These are phyloP conservation scores for Ascodesmis nigricans DNA, from an alignment of 495 filamentous ascomycete genomes.

Conservation along the genomic window DNA sequence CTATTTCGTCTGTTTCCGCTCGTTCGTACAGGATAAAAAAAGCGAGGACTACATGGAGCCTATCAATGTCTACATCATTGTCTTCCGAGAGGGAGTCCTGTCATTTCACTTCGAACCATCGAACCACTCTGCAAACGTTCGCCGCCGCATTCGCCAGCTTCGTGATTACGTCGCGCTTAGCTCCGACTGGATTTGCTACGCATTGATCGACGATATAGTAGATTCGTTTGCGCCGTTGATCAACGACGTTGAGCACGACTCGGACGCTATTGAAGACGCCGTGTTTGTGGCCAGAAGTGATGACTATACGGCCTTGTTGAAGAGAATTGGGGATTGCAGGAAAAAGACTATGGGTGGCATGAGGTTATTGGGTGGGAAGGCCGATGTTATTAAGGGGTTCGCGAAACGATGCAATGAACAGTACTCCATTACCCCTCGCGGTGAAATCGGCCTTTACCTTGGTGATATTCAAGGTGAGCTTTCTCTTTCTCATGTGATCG, in stretches of 20 bases:
- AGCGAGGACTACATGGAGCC: conserved; percentile 80
- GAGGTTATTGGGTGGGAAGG: conserved; percentile 83
- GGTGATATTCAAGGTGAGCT: conserved; percentile 60
- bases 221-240: conserved; percentile 86
- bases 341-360: conserved; percentile 95
- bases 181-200: conserved; percentile 96
- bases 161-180: conserved; percentile 82
- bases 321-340: conserved; percentile 56
- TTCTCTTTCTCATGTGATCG: not conserved
- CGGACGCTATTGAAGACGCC: conserved; percentile 67
- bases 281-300: conserved; percentile 50
- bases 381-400: conserved; percentile 95
- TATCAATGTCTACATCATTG: conserved; percentile 92
- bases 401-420: conserved; percentile 98
- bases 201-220: conserved; percentile 93
- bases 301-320: conserved; percentile 40
- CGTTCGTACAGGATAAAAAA: conserved; percentile 80
- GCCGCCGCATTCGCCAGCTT: conserved; percentile 74
- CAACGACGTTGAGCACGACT: conserved; percentile 68
- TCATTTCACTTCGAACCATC: conserved; percentile 90
- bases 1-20: conserved; percentile 94
- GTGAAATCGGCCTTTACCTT: conserved; percentile 85
- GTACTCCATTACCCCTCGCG: conserved; percentile 86
- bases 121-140: conserved; percentile 86
- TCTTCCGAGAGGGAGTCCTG: conserved; percentile 84